Percentiles rank a stretch among this genome's conserved stretches.
These are phyloP conservation scores for Fusarium siculi DNA, from an alignment of 2,329 filamentous ascomycete species.

Conservation along the genomic window DNA sequence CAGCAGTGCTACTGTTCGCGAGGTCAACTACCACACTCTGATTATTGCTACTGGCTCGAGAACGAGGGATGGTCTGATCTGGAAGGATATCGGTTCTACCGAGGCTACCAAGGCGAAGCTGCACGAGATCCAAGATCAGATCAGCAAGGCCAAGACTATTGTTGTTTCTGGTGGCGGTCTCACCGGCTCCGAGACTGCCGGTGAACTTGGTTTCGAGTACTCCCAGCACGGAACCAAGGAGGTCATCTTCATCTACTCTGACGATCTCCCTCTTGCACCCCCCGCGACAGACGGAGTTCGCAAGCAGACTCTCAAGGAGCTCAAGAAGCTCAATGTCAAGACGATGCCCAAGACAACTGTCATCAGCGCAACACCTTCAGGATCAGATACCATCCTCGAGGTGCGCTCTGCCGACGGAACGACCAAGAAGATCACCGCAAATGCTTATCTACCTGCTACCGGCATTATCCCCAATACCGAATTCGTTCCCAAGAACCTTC, in stretches of 20 bases:
- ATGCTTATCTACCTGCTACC: slow-evolving; percentile 60
- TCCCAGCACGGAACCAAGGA: slow-evolving; percentile 56
- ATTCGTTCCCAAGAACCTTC: slow-evolving; percentile 54
- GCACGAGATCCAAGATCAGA: slow-evolving; percentile 48
- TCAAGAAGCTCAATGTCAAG: slow-evolving; percentile 58
- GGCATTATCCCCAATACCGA: slow-evolving; percentile 58
- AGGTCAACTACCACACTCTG: slow-evolving; percentile 61
- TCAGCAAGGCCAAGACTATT: slow-evolving; percentile 58
- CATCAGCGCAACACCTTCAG: slow-evolving; percentile 38
- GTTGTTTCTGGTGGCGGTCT: slow-evolving; percentile 63
- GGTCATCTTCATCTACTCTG: slow-evolving; percentile 56
- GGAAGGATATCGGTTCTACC: slow-evolving; percentile 58
- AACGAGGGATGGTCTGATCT: slow-evolving; percentile 58
- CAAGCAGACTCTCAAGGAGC: slow-evolving; percentile 51
- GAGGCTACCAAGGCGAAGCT: slow-evolving; percentile 55
- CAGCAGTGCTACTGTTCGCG: slow-evolving; percentile 46
- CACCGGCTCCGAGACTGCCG: slow-evolving; percentile 62
- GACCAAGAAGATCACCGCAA: slow-evolving; percentile 52
- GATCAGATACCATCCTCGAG: slow-evolving; percentile 48
- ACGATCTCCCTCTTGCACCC: slow-evolving; percentile 52
- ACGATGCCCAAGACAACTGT: slow-evolving; percentile 55
- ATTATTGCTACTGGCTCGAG: slow-evolving; percentile 65
- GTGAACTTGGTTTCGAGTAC: slow-evolving; percentile 62
- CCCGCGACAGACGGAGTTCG: slow-evolving; percentile 52
- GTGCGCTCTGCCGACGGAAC: slow-evolving; percentile 48